A percentile compares a stretch with the other conserved stretches of the same genome.
These are phyloP conservation scores for Entelexis paramagnoliae DNA, from an alignment of 1,139 yeast species.

Conservation along the genomic window DNA sequence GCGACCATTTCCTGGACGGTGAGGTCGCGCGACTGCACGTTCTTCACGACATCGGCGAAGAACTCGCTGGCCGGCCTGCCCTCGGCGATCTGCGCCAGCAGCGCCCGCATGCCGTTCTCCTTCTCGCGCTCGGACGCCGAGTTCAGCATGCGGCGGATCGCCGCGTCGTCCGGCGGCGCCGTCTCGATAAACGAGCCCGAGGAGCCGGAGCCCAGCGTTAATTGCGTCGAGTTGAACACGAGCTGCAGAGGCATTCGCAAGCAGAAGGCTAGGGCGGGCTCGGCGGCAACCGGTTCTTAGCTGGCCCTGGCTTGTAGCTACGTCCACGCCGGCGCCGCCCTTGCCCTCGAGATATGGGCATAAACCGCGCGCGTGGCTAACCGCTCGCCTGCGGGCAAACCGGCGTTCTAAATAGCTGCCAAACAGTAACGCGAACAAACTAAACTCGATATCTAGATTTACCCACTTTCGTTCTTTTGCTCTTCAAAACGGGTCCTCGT, in stretches of 20 bases:
- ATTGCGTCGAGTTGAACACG: slow-evolving; percentile 9
- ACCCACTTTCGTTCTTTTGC: too few relatives aligned
- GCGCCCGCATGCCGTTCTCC: slow-evolving; percentile 63
- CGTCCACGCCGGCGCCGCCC: background rate
- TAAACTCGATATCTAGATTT: too few relatives aligned
- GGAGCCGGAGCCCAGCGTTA: slow-evolving; percentile 2
- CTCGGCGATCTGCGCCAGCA: slow-evolving; percentile 45
- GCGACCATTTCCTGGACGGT: slow-evolving; percentile 71
- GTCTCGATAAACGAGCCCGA: background rate
- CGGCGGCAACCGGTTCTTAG: too few relatives aligned
- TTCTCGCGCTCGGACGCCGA: slow-evolving; percentile 65
- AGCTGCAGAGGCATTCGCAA: slow-evolving; percentile 6
- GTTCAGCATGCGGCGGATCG: slow-evolving; percentile 54
- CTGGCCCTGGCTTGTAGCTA: too few relatives aligned
- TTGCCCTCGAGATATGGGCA: background rate
- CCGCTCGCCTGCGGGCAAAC: too few relatives aligned
- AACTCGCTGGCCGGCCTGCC: slow-evolving; percentile 45
- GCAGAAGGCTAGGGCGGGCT: background rate
- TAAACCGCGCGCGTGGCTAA: too few relatives aligned
- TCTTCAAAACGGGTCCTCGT: slow-evolving; percentile 76
- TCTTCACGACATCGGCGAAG: slow-evolving; percentile 84
- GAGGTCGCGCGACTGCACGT: slow-evolving; percentile 60
- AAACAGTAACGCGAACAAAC: too few relatives aligned
- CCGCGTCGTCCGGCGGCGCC: slow-evolving; percentile 32
- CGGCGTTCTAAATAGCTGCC: too few relatives aligned